Evolutionary conservation across 192 early-diverging fungal species (phyloP).

Genomic region (Coemansia sp.): DNA sequence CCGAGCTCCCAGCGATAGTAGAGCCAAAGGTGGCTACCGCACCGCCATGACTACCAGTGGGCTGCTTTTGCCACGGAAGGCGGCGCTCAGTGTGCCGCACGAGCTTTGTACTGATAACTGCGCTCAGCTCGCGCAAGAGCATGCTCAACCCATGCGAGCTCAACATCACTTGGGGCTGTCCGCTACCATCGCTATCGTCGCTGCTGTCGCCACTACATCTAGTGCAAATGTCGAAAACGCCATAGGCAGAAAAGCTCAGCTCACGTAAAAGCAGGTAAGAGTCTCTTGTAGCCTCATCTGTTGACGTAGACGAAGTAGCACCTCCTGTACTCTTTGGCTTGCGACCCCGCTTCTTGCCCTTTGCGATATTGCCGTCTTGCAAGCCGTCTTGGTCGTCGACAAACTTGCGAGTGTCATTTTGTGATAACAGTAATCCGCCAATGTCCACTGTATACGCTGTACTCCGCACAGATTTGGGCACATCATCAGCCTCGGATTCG

Average conservation of each 20-base stretch:
- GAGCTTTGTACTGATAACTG: constrained; percentile 31
- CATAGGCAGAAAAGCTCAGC: constrained; percentile 46
- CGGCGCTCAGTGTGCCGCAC: constrained; percentile 30
- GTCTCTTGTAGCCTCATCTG: constrained; percentile 22
- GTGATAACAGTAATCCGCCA: constrained; percentile 39
- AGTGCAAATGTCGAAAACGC: constrained; percentile 15
- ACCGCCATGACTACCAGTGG: background rate
- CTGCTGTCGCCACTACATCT: background rate
- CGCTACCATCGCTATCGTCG: background rate
- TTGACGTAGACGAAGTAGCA: background rate
- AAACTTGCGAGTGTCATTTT: constrained; percentile 43
- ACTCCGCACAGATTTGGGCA: background rate
- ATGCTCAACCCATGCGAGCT: constrained; percentile 22
- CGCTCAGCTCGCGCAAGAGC: constrained; percentile 37
- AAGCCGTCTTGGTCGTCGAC: constrained; percentile 9
- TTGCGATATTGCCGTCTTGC: background rate
- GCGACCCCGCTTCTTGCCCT: constrained; percentile 24
- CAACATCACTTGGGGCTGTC: constrained; percentile 13
- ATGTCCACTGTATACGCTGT: constrained; percentile 25
- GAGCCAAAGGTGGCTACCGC: constrained; percentile 46
- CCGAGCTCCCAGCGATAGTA: constrained; percentile 31
- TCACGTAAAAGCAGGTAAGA: constrained; percentile 37
- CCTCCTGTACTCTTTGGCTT: constrained; percentile 24
- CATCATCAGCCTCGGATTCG: background rate
- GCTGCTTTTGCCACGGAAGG: constrained; percentile 17